These are phyloP conservation scores for Pezicula carpinea DNA, from an alignment of 2,329 filamentous ascomycete genomes.

Conservation along the genomic window DNA sequence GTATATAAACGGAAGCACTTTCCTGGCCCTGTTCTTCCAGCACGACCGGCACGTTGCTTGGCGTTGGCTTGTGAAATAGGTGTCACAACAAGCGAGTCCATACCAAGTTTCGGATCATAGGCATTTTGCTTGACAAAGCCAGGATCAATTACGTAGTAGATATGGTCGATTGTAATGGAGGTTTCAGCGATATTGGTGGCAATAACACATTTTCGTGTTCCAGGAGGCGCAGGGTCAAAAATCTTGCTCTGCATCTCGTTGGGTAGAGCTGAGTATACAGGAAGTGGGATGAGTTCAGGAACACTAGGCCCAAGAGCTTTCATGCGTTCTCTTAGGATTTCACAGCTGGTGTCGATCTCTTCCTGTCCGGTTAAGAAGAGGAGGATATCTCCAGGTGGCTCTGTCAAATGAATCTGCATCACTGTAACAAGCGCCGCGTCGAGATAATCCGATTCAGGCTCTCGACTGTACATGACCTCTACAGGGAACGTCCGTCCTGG, in stretches of 20 bases:
- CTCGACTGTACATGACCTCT: slow-evolving; percentile 89
- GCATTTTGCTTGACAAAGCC: slow-evolving; percentile 98
- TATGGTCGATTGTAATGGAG: slow-evolving; percentile 94
- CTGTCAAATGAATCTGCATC: slow-evolving; percentile 96
- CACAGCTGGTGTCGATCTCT: slow-evolving; percentile 93
- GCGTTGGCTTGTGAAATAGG: slow-evolving; percentile 97
- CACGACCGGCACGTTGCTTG: slow-evolving; percentile 87
- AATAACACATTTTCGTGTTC: slow-evolving; percentile 89
- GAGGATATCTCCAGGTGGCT: slow-evolving; percentile 90
- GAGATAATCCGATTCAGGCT: slow-evolving; percentile 93
- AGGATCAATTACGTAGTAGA: slow-evolving; percentile 95
- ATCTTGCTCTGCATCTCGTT: slow-evolving; percentile 92
- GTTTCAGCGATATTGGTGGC: slow-evolving; percentile 98
- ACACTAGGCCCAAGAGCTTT: slow-evolving; percentile 88
- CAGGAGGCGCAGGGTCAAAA: slow-evolving; percentile 86
- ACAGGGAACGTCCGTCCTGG: slow-evolving; percentile 94
- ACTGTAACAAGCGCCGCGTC: slow-evolving; percentile 92
- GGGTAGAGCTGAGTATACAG: slow-evolving; percentile 92
- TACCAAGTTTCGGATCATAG: slow-evolving; percentile 94
- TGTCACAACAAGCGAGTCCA: slow-evolving; percentile 94
- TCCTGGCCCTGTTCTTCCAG: slow-evolving; percentile 89
- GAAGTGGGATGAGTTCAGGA: slow-evolving; percentile 86
- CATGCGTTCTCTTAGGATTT: slow-evolving; percentile 92
- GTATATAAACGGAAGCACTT: slow-evolving; percentile 97
- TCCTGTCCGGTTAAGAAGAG: slow-evolving; percentile 96